Evolutionary conservation across 495 filamentous ascomycete genomes (phyloP).

Genomic region (Schizothecium vesticola): DNA sequence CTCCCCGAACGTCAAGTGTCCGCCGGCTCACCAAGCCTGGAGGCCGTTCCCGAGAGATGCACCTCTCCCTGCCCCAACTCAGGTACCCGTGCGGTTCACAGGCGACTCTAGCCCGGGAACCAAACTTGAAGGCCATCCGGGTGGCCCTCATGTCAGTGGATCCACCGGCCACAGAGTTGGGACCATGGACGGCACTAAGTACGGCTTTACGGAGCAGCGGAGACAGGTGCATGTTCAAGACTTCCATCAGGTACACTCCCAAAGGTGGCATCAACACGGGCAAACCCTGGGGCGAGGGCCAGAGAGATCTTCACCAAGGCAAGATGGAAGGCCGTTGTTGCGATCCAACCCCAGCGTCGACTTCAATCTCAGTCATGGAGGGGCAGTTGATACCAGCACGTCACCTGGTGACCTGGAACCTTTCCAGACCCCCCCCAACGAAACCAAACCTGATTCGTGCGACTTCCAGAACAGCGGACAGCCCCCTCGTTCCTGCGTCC

Average conservation of each 20-base stretch:
- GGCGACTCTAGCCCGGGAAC: not conserved
- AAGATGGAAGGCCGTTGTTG: not conserved
- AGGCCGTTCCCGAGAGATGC: not conserved
- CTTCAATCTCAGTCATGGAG: constrained; percentile 6
- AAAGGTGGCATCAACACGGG: not conserved
- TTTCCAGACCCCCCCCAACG: not conserved
- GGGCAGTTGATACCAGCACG: constrained; percentile 1
- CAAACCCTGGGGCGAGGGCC: not conserved
- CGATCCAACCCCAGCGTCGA: constrained; percentile 4
- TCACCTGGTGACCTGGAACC: constrained; percentile 4
- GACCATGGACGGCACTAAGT: not conserved
- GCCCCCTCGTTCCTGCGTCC: constrained; percentile 2
- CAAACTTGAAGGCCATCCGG: constrained; percentile 4
- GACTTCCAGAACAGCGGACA: not conserved
- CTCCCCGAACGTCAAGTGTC: not conserved
- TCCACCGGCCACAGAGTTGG: not conserved
- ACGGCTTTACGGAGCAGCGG: not conserved
- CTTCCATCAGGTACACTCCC: not conserved
- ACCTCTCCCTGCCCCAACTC: constrained; percentile 1
- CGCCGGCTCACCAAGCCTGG: not conserved
- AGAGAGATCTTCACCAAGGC: not conserved
- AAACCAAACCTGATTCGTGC: not conserved
- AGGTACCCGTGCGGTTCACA: constrained; percentile 8
- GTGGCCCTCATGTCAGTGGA: not conserved
- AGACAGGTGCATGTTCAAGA: not conserved